Percentiles rank a stretch among this genome's conserved stretches.
phyloP scores from a whole-genome alignment of 768 basidiomycete species.

The Amanita pallidorosea region DNA sequence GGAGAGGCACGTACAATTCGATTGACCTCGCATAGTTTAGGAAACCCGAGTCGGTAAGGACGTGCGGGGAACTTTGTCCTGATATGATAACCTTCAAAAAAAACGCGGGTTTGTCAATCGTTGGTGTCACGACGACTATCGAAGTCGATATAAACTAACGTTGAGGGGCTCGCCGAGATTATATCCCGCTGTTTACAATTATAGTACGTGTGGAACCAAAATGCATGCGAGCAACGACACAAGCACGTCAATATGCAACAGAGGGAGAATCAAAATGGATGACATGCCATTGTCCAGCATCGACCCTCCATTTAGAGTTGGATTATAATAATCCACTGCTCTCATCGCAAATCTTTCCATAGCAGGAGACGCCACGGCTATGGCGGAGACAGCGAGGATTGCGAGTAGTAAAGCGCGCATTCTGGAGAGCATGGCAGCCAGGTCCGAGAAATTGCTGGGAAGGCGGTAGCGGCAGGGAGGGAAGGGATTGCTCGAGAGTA shows the following conservation, averaged over 20 bases:
- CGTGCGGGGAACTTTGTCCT: conserved; percentile 42
- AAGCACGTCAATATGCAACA: background rate
- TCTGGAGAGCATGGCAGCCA: no score
- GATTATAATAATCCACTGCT: conserved; percentile 30
- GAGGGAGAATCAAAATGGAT: background rate
- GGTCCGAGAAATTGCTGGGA: no score
- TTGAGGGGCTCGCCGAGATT: conserved; percentile 69
- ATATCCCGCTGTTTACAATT: conserved; percentile 15
- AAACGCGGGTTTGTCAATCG: background rate
- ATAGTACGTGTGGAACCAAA: no score
- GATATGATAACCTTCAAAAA: conserved; percentile 47
- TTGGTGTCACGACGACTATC: background rate
- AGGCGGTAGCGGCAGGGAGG: no score
- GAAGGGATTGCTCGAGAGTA: no score
- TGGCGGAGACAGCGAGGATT: no score
- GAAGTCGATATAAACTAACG: conserved; percentile 28
- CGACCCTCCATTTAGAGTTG: conserved; percentile 40
- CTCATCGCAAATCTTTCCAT: background rate
- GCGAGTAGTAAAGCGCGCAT: no score
- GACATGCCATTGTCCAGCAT: conserved; percentile 48
- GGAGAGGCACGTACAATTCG: conserved; percentile 43
- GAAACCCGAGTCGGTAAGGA: conserved; percentile 46
- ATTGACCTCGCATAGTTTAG: conserved; percentile 51
- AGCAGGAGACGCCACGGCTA: no score
- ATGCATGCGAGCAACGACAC: no score